Evolutionary conservation across 169 alveolate species (phyloP), one percentile per base, ranked within the genome.

Genomic region (Cryptosporidium ryanae): DNA sequence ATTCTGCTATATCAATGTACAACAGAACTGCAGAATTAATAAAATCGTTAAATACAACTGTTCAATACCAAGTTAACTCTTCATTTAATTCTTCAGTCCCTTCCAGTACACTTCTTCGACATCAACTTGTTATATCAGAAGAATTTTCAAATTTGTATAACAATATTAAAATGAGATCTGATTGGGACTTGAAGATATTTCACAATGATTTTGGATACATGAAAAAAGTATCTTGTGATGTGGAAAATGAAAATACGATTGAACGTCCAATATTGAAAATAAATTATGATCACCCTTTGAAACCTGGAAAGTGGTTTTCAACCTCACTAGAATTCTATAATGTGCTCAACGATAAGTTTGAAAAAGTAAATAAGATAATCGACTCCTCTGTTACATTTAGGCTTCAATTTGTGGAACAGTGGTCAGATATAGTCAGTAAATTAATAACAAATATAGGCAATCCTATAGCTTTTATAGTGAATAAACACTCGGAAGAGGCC

Each of bases 371-470:
- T 32, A 59, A 55, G n/a, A 76, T 76, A 31, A 21, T 76, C n/a
- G 87, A 59, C 8, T 63, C 71, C 12, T 55, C 76, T 0, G 34
- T 44, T 43, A 57, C 57, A 38, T 61, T 76, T 54, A 55, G 87
- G 63, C 27, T 76, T 3, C 87, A 76, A 59, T 76, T 76, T 76
- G 27, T 76, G 18, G 65, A 76, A 21, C 68, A 76, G 18, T 76
- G 87, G 87, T n/a, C 49, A 2, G 68, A 76, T 44, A 43, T 76
- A 15, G 23, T 76, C 34, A 10, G 44, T 17, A 76, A 59, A 17
- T 32, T 55, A 38, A 59, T 76, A n/a, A 32, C 17, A 55, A 55
- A 76, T 43, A 49, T 76, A 5, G 64, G 68, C 5, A 76, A 76
- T 55, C 87, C 87, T 12, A 76, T 55, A 4, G 87, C 87, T 32